Evolutionary conservation across 208 protist species (phyloP).

Genomic region (Wallacemonas collosoma): DNA sequence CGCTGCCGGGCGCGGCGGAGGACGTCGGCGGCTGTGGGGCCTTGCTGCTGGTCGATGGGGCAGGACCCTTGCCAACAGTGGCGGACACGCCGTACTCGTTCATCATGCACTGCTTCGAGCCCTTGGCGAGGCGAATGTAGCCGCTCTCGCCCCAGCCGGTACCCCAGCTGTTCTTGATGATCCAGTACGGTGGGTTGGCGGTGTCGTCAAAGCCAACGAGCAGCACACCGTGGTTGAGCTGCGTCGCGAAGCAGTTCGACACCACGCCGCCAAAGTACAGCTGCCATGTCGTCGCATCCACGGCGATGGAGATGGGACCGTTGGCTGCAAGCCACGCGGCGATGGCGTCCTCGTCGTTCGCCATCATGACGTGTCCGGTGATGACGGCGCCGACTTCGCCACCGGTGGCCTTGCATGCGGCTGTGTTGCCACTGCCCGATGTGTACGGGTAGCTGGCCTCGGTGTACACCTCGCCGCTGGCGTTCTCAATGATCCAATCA

Average conservation of each 20-base stretch:
- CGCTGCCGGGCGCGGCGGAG: constrained; percentile 6
- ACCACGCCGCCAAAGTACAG: constrained; percentile 82
- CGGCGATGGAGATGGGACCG: constrained; percentile 91
- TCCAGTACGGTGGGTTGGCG: constrained; percentile 78
- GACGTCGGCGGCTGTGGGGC: constrained; percentile 21
- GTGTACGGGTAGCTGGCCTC: constrained; percentile 90
- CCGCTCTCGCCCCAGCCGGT: constrained; percentile 86
- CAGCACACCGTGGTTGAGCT: constrained; percentile 91
- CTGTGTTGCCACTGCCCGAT: constrained; percentile 43
- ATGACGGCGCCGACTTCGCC: constrained; percentile 71
- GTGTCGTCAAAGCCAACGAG: constrained; percentile 84
- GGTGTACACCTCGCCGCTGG: constrained; percentile 64
- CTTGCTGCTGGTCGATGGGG: constrained; percentile 19
- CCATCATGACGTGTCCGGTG: constrained; percentile 63
- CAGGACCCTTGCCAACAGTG: constrained; percentile 27
- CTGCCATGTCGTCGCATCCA: constrained; percentile 88
- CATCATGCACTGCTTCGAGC: constrained; percentile 81
- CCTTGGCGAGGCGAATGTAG: constrained; percentile 89
- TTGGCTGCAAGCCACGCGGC: constrained; percentile 62
- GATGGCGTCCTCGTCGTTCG: constrained; percentile 75
- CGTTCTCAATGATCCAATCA: constrained; percentile 76
- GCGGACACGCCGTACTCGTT: constrained; percentile 63
- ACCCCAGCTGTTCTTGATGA: constrained; percentile 93
- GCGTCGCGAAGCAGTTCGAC: constrained; percentile 54
- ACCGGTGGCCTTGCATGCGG: constrained; percentile 34